phyloP scores from a whole-genome alignment of 768 basidiomycete genomes.

The Mycena capillaripes region DNA sequence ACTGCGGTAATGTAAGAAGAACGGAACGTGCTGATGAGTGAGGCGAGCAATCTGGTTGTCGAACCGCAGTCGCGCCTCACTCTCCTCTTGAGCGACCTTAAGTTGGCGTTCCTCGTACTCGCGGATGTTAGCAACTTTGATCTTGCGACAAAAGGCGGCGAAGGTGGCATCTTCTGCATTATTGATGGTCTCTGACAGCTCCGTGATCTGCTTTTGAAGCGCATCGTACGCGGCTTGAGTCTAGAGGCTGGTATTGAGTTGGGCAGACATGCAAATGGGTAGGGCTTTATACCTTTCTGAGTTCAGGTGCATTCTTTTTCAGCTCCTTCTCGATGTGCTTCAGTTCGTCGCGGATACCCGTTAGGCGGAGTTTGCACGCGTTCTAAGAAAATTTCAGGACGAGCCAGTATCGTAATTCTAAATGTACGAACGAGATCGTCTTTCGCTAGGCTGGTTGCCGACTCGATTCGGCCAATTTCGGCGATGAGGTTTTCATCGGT shows the following conservation, averaged over 20 bases:
- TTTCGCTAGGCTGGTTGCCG: conserved; percentile 76
- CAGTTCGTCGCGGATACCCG: conserved; percentile 86
- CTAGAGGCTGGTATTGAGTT: conserved; percentile 48
- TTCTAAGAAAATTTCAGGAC: conserved; percentile 58
- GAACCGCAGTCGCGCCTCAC: conserved; percentile 84
- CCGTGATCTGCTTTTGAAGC: conserved; percentile 68
- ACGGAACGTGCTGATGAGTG: conserved; percentile 78
- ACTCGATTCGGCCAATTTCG: conserved; percentile 85
- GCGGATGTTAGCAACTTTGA: conserved; percentile 85
- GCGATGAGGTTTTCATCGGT: conserved; percentile 84
- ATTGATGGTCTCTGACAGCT: conserved; percentile 71
- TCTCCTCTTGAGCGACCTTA: conserved; percentile 90
- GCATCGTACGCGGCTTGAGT: conserved; percentile 64
- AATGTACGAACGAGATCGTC: conserved; percentile 82
- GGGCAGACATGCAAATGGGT: not conserved
- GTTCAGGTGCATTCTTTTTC: conserved; percentile 75
- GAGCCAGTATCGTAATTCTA: conserved; percentile 2
- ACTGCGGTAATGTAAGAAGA: not conserved
- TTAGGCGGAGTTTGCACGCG: conserved; percentile 81
- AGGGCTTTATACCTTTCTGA: conserved; percentile 70
- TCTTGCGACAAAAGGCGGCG: conserved; percentile 80
- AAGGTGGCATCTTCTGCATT: conserved; percentile 88
- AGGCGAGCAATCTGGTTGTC: conserved; percentile 90
- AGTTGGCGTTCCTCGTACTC: conserved; percentile 96
- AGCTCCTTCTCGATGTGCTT: conserved; percentile 84